Conservation (phyloP, 1,284 basidiomycete species). For the Anthracocystis walkeri region DNA sequence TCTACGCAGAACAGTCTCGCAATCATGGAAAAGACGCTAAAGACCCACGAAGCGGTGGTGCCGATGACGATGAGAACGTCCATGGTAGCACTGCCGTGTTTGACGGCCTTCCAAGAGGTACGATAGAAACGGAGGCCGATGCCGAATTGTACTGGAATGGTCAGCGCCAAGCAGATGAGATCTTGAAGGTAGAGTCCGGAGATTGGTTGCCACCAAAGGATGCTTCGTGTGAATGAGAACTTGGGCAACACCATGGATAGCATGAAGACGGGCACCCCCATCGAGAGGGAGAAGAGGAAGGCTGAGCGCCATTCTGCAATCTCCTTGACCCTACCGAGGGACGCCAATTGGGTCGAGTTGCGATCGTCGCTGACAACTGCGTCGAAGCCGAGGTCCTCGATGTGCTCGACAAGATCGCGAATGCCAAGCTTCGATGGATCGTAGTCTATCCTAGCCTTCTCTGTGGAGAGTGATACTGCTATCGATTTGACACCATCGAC, state of each 20-base stretch:
- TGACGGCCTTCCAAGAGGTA: conserved; percentile 88
- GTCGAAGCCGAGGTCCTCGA: conserved; percentile 88
- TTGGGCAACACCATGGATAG: conserved; percentile 86
- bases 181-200: conserved; percentile 81
- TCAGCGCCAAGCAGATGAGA: conserved; percentile 82
- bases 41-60: conserved; percentile 91
- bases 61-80: conserved; percentile 96
- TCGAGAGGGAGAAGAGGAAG: conserved; percentile 80
- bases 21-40: conserved; percentile 81
- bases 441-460: conserved; percentile 59
- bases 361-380: conserved; percentile 84
- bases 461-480: conserved; percentile 58
- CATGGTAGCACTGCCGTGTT: conserved; percentile 85
- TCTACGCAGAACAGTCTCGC: conserved; percentile 55
- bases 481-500: conserved; percentile 66
- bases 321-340: conserved; percentile 90
- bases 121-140: conserved; percentile 88
- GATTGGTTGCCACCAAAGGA: conserved; percentile 63
- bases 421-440: conserved; percentile 51
- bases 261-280: conserved; percentile 93
- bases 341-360: conserved; percentile 87
- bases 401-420: conserved; percentile 59
- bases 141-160: conserved; percentile 93
- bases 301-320: conserved; percentile 88
- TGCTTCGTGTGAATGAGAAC: conserved; percentile 69